phyloP scores from a whole-genome alignment of 2,329 filamentous ascomycete species.

The Zymoseptoria ardabiliae region DNA sequence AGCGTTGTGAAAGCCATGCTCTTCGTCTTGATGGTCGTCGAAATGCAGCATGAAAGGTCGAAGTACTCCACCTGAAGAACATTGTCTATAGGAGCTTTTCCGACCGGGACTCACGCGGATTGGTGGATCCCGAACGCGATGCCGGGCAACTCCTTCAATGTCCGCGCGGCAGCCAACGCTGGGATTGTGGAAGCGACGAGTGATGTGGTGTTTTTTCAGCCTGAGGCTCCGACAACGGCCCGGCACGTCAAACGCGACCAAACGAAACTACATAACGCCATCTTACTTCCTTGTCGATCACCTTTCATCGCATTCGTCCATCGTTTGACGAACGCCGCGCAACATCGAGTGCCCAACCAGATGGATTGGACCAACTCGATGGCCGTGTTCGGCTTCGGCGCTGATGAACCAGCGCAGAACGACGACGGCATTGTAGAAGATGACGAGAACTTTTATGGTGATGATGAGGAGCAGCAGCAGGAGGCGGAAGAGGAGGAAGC shows the following conservation, averaged over 20 bases:
- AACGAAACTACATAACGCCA: background rate
- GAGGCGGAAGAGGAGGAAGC: constrained; percentile 5
- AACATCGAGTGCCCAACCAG: background rate
- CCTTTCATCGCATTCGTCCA: background rate
- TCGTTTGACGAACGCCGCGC: background rate
- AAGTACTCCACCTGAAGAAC: background rate
- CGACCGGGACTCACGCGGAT: background rate
- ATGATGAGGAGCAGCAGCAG: constrained; percentile 3
- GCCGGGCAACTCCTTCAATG: background rate
- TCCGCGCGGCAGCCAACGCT: background rate
- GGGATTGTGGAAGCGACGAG: background rate
- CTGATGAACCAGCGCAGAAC: background rate
- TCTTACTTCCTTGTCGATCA: background rate
- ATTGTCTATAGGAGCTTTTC: background rate
- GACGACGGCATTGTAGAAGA: constrained; percentile 12
- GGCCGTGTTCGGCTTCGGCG: constrained; percentile 10
- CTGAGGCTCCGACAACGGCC: too few relatives aligned
- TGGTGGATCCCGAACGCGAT: background rate
- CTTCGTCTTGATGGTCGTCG: background rate
- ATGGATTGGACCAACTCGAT: constrained; percentile 21
- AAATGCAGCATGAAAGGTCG: background rate
- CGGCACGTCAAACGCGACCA: too few relatives aligned
- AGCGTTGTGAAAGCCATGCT: background rate
- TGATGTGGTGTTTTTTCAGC: too few relatives aligned
- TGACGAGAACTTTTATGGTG: constrained; percentile 20